phyloP scores from a whole-genome alignment of 2,329 filamentous ascomycete genomes.

The Fusarium camptoceras region DNA sequence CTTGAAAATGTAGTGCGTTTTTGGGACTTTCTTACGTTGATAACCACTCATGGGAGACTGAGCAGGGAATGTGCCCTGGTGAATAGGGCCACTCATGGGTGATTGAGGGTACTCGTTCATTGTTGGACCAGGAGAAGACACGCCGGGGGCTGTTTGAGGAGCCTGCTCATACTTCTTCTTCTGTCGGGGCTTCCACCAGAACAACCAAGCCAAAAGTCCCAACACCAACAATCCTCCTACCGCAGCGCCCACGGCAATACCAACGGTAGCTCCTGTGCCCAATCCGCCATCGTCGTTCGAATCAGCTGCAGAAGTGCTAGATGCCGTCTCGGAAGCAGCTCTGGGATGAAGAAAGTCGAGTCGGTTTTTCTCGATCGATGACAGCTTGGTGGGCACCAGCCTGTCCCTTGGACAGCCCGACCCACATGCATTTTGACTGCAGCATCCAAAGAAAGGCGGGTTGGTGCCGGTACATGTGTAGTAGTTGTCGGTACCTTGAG shows the following conservation, averaged over 20 bases:
- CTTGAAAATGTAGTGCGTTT: not conserved
- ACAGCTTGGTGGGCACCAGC: constrained; percentile 31
- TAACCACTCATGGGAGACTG: constrained; percentile 42
- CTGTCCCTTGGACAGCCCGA: constrained; percentile 25
- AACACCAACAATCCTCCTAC: constrained; percentile 29
- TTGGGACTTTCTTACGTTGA: constrained; percentile 32
- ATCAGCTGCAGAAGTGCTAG: constrained; percentile 9
- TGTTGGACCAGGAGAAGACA: constrained; percentile 18
- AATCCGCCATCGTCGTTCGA: constrained; percentile 16
- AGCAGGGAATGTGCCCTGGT: constrained; percentile 7
- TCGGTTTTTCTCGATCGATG: constrained; percentile 22
- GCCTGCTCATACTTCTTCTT: constrained; percentile 25
- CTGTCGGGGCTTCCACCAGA: constrained; percentile 42
- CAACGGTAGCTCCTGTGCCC: constrained; percentile 38
- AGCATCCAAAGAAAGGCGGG: constrained; percentile 57
- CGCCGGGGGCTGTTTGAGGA: not conserved
- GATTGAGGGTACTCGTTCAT: constrained; percentile 23
- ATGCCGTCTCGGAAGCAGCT: constrained; percentile 5
- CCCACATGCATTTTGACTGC: constrained; percentile 44
- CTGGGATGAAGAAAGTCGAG: constrained; percentile 33
- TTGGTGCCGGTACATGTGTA: constrained; percentile 50
- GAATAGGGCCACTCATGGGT: constrained; percentile 10
- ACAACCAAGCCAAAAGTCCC: constrained; percentile 34
- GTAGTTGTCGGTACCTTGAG: constrained; percentile 44
- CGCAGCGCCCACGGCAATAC: constrained; percentile 37